Percentiles rank a stretch among this genome's conserved stretches.
These are phyloP conservation scores for Globisporangium irregulare DNA, from an alignment of 352 stramenopile species.

Conservation along the genomic window DNA sequence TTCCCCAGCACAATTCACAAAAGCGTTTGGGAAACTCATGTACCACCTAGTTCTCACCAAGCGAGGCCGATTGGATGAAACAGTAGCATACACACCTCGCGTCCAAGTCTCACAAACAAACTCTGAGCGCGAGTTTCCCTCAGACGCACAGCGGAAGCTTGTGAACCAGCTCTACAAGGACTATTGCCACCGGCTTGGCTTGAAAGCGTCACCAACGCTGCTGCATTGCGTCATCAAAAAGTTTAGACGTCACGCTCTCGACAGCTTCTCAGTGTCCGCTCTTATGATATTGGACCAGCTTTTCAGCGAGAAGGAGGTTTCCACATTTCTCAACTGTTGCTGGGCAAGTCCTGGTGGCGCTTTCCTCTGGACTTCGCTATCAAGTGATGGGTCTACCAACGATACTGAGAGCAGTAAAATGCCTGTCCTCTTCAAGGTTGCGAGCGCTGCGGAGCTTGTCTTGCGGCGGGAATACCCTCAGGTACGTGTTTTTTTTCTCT, in stretches of 20 bases:
- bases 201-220: conserved; percentile 39
- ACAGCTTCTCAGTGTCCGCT: conserved; percentile 46
- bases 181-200: conserved; percentile 36
- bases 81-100: too few relatives aligned
- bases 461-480: conserved; percentile 46
- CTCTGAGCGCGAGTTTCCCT: conserved; percentile 17
- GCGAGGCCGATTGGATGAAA: conserved; percentile 29
- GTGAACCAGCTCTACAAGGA: conserved; percentile 69
- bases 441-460: conserved; percentile 44
- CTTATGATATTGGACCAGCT: conserved; percentile 57
- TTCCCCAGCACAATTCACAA: conserved; percentile 14
- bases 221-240: conserved; percentile 54
- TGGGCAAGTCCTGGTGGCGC: conserved; percentile 19
- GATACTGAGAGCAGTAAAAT: neutral
- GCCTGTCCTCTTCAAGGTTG: conserved; percentile 20
- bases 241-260: conserved; percentile 42
- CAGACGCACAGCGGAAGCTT: conserved; percentile 42
- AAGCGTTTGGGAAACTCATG: conserved; percentile 35
- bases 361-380: conserved; percentile 36
- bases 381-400: neutral
- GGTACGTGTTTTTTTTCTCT: conserved; percentile 21
- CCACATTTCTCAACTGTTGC: conserved; percentile 33
- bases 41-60: conserved; percentile 32
- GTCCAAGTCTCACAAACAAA: neutral
- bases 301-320: conserved; percentile 28